Conservation (phyloP, 2,329 filamentous ascomycete species). For the Beauveria bassiana region DNA sequence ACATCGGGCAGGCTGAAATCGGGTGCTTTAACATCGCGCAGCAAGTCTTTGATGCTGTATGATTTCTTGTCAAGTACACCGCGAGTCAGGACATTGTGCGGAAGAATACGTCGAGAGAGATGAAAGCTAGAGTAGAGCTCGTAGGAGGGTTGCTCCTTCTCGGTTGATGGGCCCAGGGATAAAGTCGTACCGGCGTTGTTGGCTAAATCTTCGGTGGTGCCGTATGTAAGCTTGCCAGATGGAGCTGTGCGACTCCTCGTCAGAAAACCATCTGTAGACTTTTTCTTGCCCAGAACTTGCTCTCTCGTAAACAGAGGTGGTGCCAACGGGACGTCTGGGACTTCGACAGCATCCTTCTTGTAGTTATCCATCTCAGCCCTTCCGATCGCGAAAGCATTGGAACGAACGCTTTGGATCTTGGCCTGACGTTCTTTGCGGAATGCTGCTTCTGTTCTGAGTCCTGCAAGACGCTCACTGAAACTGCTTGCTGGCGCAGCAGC, state of each 20-base stretch:
- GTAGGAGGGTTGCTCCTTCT: slow-evolving; percentile 45
- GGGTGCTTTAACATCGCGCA: slow-evolving; percentile 74
- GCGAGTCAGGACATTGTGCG: slow-evolving; percentile 71
- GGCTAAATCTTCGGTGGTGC: neutral
- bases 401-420: slow-evolving; percentile 45
- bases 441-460: slow-evolving; percentile 52
- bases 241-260: slow-evolving; percentile 36
- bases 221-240: slow-evolving; percentile 11
- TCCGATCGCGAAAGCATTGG: slow-evolving; percentile 49
- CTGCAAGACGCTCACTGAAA: slow-evolving; percentile 82
- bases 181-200: slow-evolving; percentile 11
- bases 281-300: slow-evolving; percentile 42
- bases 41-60: slow-evolving; percentile 70
- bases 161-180: slow-evolving; percentile 17
- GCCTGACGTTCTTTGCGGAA: slow-evolving; percentile 42
- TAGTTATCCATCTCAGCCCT: slow-evolving; percentile 52
- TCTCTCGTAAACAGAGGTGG: slow-evolving; percentile 54
- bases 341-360: slow-evolving; percentile 48
- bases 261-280: slow-evolving; percentile 22
- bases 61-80: slow-evolving; percentile 71
- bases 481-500: slow-evolving; percentile 38
- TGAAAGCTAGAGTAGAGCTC: slow-evolving; percentile 84
- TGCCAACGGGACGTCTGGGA: slow-evolving; percentile 41
- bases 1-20: slow-evolving; percentile 73
- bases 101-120: slow-evolving; percentile 73